Base-by-base conservation (phyloP, 2,329 filamentous ascomycete species). In the Hymenotorrendiella dingleyae region DNA sequence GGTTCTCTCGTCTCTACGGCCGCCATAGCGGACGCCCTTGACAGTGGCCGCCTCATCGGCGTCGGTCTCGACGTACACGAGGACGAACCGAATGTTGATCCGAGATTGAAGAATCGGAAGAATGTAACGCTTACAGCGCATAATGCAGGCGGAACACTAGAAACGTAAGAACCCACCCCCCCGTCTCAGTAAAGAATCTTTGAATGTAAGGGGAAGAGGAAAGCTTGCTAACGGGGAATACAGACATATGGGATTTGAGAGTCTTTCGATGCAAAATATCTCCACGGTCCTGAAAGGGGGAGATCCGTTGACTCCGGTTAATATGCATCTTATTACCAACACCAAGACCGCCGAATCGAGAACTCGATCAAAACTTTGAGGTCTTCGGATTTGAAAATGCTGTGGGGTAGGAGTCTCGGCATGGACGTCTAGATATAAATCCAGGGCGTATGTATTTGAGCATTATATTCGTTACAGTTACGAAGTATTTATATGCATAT, bases 31-130 rank as follows among this genome's bases (percentile, higher is more conserved):
- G 68, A 70, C 17, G 80, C 80, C 4, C 61, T 86, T 11, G 72
- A 80, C 41, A 55, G 60, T 3, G 75, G 73, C 0, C 55, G 59
- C 0, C 47, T 86, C 0, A 61, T 64, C 1, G 65, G 72, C 1
- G 76, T 74, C 0, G 82, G 77, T 0, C 62, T 86, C 29, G 82
- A 85, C 54, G 82, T 86, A 11, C 76, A 84, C 55, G 70, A 71
- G 6, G 54, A 71, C 49, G 82, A 86, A 59, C 80, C 81, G 4
- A 39, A 23, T 5, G 53, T 61, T 16, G 58, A 56, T 46, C 48
- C 53, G 10, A 48, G 58, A 16, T 38, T 61, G 19, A 57, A 55
- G 42, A 36, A 19, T 10, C 49, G 54, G 33, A 54, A 46, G 24
- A 55, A 63, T 21, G 67, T 65, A 11, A 70, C 80, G 64, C 58